phyloP scores from a whole-genome alignment of 768 basidiomycete genomes.

The Kwoniella dendrophila region DNA sequence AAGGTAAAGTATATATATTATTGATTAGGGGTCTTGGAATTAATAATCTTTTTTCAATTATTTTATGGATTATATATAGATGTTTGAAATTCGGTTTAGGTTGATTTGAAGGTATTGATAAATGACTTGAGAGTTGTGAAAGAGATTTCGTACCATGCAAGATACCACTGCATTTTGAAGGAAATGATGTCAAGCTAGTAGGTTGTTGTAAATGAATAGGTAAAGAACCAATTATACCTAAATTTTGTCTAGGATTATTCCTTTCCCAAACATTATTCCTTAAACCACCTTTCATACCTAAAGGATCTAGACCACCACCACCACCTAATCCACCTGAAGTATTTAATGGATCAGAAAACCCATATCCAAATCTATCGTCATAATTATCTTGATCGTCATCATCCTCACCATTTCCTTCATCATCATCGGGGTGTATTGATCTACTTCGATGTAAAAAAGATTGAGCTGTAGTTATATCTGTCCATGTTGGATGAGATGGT shows the following conservation, averaged over 20 bases:
- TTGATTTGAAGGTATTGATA: slow-evolving; percentile 32
- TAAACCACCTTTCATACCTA: slow-evolving; percentile 31
- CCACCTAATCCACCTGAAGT: slow-evolving; percentile 26
- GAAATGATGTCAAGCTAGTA: not conserved
- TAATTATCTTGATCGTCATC: slow-evolving; percentile 22
- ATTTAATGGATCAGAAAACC: slow-evolving; percentile 1
- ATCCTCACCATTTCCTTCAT: slow-evolving; percentile 17
- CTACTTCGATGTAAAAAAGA: not conserved
- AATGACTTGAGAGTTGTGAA: no score
- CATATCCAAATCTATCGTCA: slow-evolving; percentile 17
- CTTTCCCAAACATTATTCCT: slow-evolving; percentile 42
- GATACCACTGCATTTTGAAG: no score
- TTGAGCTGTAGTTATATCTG: slow-evolving; percentile 26
- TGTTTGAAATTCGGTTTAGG: slow-evolving; percentile 53
- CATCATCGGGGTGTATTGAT: not conserved
- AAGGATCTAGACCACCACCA: slow-evolving; percentile 25
- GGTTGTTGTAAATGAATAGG: slow-evolving; percentile 8
- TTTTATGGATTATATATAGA: slow-evolving; percentile 41
- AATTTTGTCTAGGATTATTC: not conserved
- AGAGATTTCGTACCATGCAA: no score
- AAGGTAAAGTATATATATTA: not conserved
- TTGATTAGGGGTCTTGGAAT: slow-evolving; percentile 3
- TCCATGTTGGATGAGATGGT: slow-evolving; percentile 38
- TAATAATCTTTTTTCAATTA: slow-evolving; percentile 31
- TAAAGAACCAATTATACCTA: slow-evolving; percentile 4